phyloP scores from a whole-genome alignment of 768 basidiomycete genomes.

The Amanita inopinata region DNA sequence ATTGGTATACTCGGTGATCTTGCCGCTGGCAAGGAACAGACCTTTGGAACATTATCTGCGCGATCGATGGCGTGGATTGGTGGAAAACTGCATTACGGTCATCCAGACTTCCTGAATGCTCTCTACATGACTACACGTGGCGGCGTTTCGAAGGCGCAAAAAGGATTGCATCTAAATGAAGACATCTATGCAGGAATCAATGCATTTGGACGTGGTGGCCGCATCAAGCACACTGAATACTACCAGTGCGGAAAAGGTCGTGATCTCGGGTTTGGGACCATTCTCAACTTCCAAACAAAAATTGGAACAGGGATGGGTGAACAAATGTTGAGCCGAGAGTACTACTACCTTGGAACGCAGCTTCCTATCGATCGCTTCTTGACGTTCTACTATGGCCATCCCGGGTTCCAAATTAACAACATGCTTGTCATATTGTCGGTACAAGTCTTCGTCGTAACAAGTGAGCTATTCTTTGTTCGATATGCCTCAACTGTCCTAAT shows the following conservation, averaged over 20 bases:
- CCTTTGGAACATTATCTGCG: constrained; percentile 96
- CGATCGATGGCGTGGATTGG: constrained; percentile 95
- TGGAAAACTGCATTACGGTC: constrained; percentile 97
- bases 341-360: constrained; percentile 97
- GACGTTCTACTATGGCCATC: constrained; percentile 99
- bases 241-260: constrained; percentile 99
- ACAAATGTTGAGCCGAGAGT: constrained; percentile 98
- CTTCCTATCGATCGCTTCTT: constrained; percentile 97
- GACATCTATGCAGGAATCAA: constrained; percentile 99
- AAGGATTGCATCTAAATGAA: constrained; percentile 97
- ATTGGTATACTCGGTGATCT: constrained; percentile 98
- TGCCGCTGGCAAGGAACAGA: constrained; percentile 98
- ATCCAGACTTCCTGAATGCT: constrained; percentile 98
- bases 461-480: constrained; percentile 34
- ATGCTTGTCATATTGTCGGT: constrained; percentile 97
- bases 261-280: constrained; percentile 97
- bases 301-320: constrained; percentile 99
- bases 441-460: constrained; percentile 87
- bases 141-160: constrained; percentile 98
- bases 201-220: constrained; percentile 90
- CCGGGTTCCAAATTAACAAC: constrained; percentile 99
- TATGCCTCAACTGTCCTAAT: constrained; percentile 12
- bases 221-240: constrained; percentile 99
- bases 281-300: constrained; percentile 99
- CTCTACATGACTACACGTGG: constrained; percentile 98